These are phyloP conservation scores for Quercus glauca DNA, from an alignment of 306 rosid species.

Conservation along the genomic window DNA sequence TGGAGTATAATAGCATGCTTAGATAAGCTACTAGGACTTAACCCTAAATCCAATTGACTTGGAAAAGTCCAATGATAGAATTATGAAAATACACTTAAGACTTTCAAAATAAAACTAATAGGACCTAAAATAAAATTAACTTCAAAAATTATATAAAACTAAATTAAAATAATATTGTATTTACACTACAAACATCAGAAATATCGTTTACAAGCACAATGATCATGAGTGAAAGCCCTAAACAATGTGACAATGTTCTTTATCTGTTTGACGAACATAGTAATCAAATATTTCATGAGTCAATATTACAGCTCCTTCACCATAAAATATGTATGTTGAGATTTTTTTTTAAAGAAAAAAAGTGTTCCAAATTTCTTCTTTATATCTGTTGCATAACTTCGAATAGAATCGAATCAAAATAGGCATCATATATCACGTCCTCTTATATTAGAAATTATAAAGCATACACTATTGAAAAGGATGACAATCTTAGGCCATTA, in stretches of 20 bases:
- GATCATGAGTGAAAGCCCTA: neutral
- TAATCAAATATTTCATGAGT: neutral
- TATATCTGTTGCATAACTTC: neutral
- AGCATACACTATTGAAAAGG: neutral
- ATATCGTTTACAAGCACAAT: neutral
- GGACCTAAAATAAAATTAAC: too few species aligned
- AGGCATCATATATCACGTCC: neutral
- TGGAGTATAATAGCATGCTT: too few species aligned
- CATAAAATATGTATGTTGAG: neutral
- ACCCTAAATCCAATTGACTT: too few species aligned
- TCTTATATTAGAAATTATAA: neutral
- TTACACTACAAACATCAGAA: neutral
- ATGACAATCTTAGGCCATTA: slow-evolving; percentile 32
- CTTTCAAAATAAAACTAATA: too few species aligned
- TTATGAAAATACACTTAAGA: too few species aligned
- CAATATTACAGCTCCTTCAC: neutral
- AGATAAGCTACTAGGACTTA: too few species aligned
- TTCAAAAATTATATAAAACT: too few species aligned
- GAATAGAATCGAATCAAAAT: neutral
- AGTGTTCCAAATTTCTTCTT: neutral
- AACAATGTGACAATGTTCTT: neutral
- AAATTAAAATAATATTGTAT: too few species aligned
- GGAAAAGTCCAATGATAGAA: too few species aligned
- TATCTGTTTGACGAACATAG: neutral
- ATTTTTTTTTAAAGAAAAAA: neutral